Evolutionary conservation across 495 filamentous ascomycete species (phyloP).

Genomic region (Cryomyces minteri): DNA sequence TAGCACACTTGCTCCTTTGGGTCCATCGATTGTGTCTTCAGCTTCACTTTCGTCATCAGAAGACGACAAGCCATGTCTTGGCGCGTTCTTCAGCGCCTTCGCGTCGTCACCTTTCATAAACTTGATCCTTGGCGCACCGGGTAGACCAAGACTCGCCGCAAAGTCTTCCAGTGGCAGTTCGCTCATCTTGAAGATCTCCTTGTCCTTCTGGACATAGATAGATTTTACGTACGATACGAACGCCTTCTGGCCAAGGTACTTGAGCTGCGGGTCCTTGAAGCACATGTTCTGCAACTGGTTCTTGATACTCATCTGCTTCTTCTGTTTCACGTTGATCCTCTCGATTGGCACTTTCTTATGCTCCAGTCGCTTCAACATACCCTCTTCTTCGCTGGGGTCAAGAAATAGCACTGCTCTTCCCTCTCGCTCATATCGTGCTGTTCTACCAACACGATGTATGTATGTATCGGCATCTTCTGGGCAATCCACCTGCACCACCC

Average conservation of each 20-base stretch:
- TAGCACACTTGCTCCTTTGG: slow-evolving; percentile 25
- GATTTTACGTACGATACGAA: slow-evolving; percentile 78
- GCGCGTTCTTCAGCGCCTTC: slow-evolving; percentile 74
- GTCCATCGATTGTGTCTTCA: slow-evolving; percentile 13
- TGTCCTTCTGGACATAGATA: slow-evolving; percentile 77
- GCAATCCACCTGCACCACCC: slow-evolving; percentile 90
- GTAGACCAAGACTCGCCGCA: slow-evolving; percentile 68
- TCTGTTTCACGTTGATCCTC: slow-evolving; percentile 63
- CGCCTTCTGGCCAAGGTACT: slow-evolving; percentile 90
- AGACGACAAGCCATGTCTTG: slow-evolving; percentile 36
- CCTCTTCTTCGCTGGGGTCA: slow-evolving; percentile 76
- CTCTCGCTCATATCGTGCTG: slow-evolving; percentile 76
- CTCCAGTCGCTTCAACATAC: slow-evolving; percentile 64
- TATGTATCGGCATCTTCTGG: slow-evolving; percentile 96
- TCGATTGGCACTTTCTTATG: slow-evolving; percentile 78
- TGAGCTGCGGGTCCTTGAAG: slow-evolving; percentile 86
- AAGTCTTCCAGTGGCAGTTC: slow-evolving; percentile 69
- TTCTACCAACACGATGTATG: slow-evolving; percentile 90
- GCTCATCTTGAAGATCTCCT: slow-evolving; percentile 71
- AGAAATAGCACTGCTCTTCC: slow-evolving; percentile 84
- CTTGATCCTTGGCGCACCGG: slow-evolving; percentile 78
- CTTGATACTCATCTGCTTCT: slow-evolving; percentile 75
- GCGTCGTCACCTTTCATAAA: slow-evolving; percentile 76
- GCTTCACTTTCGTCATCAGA: slow-evolving; percentile 28
- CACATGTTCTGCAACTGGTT: slow-evolving; percentile 78